Evolutionary conservation across 2,329 filamentous ascomycete genomes (phyloP), one percentile per base, ranked within the genome.

Genomic region (Metarhizium rileyi): DNA sequence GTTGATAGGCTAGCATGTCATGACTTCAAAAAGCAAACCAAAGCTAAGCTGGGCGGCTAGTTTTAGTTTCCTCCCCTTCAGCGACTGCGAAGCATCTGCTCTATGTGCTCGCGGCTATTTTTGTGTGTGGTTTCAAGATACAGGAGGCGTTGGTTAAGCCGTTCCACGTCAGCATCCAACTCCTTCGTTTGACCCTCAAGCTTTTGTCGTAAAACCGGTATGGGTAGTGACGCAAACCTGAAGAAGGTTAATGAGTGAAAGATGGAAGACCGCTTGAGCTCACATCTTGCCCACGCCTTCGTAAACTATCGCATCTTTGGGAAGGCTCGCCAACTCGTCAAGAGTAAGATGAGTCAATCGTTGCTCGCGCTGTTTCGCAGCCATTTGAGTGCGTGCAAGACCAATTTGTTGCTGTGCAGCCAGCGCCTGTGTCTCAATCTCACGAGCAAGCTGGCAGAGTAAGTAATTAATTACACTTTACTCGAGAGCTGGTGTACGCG

Each of bases 281-380:
- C 69, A 96, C 93, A 98, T 97, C 72, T 97, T 98, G 47, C 93
- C 93, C 10, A 97, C 86, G 5, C 91, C 91, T 70, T 97, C 91
- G 61, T 97, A 98, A 26, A 95, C 81, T 28, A 84, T 84, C 0
- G 89, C 93, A 44, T 84, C 79, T 18, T 78, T 66, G 4, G 90
- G 85, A 53, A 98, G 70, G 6, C 80, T 77, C n/a, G 81, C 78
- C 46, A 97, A 75, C 69, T 98, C 93, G 55, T 78, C 87, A 33
- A 85, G 78, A 2, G 91, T 97, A 56, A 98, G 73, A 67, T 95
- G 87, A 40, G 94, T 77, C 70, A 96, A 82, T 42, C 93, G 88
- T 63, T 86, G 83, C 65, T 97, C 91, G 51, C 90, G 83, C 67
- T 91, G 87, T 70, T 95, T 95, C 52, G 82, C 76, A 7, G 83